A percentile compares a stretch with the other conserved stretches of the same genome.
These are phyloP conservation scores for Teratosphaeria viscida DNA, from an alignment of 2,329 filamentous ascomycete species.

Conservation along the genomic window DNA sequence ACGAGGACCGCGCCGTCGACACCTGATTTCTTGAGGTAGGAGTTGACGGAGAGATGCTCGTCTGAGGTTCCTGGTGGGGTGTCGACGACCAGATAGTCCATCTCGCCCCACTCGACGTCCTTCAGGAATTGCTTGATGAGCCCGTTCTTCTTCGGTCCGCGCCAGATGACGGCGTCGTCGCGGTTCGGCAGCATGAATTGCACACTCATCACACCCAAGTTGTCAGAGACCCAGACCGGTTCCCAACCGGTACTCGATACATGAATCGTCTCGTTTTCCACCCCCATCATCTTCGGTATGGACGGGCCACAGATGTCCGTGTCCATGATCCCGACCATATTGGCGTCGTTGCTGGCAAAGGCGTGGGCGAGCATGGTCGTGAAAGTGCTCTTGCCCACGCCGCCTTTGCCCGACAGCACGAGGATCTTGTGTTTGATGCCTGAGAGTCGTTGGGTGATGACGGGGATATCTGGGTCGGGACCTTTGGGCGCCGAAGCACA, in stretches of 20 bases:
- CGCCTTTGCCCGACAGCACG: slow-evolving; percentile 87
- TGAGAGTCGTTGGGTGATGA: slow-evolving; percentile 74
- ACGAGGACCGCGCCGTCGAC: slow-evolving; percentile 90
- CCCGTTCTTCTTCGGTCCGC: slow-evolving; percentile 96
- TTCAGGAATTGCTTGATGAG: slow-evolving; percentile 96
- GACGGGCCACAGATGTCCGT: slow-evolving; percentile 94
- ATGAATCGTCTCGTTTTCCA: slow-evolving; percentile 87
- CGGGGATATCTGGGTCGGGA: slow-evolving; percentile 83
- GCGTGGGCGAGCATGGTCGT: slow-evolving; percentile 79
- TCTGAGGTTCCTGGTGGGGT: slow-evolving; percentile 93
- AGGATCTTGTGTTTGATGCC: slow-evolving; percentile 85
- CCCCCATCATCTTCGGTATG: slow-evolving; percentile 98
- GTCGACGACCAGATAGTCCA: slow-evolving; percentile 89
- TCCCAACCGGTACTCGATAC: slow-evolving; percentile 82
- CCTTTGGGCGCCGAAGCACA: slow-evolving; percentile 92
- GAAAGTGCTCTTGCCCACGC: slow-evolving; percentile 93
- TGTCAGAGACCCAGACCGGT: slow-evolving; percentile 91
- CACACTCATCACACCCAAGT: slow-evolving; percentile 90
- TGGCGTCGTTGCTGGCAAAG: slow-evolving; percentile 70
- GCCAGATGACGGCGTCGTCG: slow-evolving; percentile 95
- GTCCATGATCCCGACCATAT: slow-evolving; percentile 88
- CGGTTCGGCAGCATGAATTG: slow-evolving; percentile 95
- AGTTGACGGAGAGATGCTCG: slow-evolving; percentile 90
- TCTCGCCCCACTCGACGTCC: slow-evolving; percentile 93
- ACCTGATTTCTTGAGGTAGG: slow-evolving; percentile 78